A percentile compares a stretch with the other conserved stretches of the same genome.
Evolutionary conservation across 805 yeast genomes (phyloP).

Genomic region (Lipomyces orientalis): DNA sequence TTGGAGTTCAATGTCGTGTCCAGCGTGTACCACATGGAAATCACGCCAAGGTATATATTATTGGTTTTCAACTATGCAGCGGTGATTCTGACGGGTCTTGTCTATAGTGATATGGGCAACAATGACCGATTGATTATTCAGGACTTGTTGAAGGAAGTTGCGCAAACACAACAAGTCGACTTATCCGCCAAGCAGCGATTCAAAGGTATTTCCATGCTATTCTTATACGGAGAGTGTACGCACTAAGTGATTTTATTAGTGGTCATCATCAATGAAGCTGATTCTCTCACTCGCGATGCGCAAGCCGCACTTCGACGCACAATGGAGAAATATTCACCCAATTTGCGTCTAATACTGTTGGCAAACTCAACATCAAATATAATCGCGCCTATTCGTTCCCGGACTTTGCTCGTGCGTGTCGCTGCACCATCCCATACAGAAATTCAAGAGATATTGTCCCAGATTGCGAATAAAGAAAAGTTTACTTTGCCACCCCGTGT

Average conservation of each 20-base stretch:
- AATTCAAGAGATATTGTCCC: slow-evolving; percentile 58
- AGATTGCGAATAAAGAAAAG: slow-evolving; percentile 64
- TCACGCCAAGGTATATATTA: slow-evolving; percentile 66
- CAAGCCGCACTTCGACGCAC: slow-evolving; percentile 95
- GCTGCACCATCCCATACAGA: slow-evolving; percentile 77
- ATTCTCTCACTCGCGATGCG: slow-evolving; percentile 86
- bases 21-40: slow-evolving; percentile 87
- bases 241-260: slow-evolving; percentile 41
- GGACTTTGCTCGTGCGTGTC: slow-evolving; percentile 85
- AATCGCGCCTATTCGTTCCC: slow-evolving; percentile 90
- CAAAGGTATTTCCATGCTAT: slow-evolving; percentile 42
- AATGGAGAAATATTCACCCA: slow-evolving; percentile 91
- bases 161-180: slow-evolving; percentile 95
- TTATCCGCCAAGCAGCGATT: slow-evolving; percentile 57
- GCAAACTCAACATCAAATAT: slow-evolving; percentile 91
- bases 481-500: slow-evolving; percentile 50
- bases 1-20: slow-evolving; percentile 93
- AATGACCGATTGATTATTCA: slow-evolving; percentile 95
- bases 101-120: slow-evolving; percentile 82
- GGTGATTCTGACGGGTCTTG: not conserved
- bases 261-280: slow-evolving; percentile 90
- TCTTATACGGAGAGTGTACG: not conserved
- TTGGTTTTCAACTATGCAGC: too few relatives aligned
- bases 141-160: slow-evolving; percentile 90
- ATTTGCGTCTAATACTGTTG: slow-evolving; percentile 80